Base-by-base conservation (phyloP, 352 stramenopile species). In the Phytophthora hibernalis region DNA sequence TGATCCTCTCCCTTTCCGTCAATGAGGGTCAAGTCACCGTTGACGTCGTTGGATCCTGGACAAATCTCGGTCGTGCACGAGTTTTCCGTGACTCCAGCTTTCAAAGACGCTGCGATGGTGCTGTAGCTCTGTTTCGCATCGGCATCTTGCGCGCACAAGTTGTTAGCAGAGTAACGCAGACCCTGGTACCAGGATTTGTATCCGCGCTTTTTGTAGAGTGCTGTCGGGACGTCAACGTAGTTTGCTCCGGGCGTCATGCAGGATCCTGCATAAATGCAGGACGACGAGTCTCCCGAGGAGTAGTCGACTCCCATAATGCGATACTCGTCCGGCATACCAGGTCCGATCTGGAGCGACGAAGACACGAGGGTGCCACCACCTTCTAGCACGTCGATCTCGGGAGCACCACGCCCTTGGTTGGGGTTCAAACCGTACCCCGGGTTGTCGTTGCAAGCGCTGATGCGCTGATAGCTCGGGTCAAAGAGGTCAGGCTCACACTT, bases 361-460 rank as follows among this genome's bases (percentile, higher is more conserved):
- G 91, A 98, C 55, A 97, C 90, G 7, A 84, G 70, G 13, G 65
- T 72, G 20, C 86, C 78, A 11, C 76, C 77, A 69, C 90, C 85
- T 97, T 97, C 95, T n/a, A 98, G 73, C 22, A 99, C 79, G 70
- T 99, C 94, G 70, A 99, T 98, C 65, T 98, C 95, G 3, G 95
- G 95, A 42, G 93, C 88, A 15, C 95, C 95, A 20, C 94, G 77
- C 1, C 94, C 94, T 38, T 82, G 64, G 28, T 85, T 80, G 4
- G 85, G 69, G 72, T 98, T 85, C 56, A 99, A 61, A 6, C 91
- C 93, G 66, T 83, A 97, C 52, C 98, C 95, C 49, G 96, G 93
- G 47, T 87, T 82, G 12, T 67, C 42, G 59, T 98, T 89, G 64
- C 96, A 98, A 9, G 86, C 96, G 20, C 72, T 85, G 42, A 87